Evolutionary conservation across 2,329 filamentous ascomycete genomes (phyloP).

Genomic region (Ramularia collo-cygni): DNA sequence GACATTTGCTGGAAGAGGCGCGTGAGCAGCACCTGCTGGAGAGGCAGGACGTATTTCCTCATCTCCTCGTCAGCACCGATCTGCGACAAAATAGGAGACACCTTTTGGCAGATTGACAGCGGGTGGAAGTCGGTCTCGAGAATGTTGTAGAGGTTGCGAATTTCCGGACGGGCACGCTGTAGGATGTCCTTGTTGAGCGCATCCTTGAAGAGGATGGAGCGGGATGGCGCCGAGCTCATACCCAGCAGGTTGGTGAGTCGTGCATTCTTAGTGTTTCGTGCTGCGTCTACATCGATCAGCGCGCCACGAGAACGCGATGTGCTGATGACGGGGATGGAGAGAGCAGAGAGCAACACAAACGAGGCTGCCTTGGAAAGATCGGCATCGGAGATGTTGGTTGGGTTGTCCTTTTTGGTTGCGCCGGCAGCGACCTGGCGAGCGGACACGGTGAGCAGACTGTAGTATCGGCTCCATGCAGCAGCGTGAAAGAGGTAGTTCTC

Average conservation of each 20-base stretch:
- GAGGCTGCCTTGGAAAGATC: slow-evolving; percentile 93
- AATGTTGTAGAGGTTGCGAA: slow-evolving; percentile 95
- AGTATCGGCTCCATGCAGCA: slow-evolving; percentile 94
- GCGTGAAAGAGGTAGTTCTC: slow-evolving; percentile 99
- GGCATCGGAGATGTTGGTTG: slow-evolving; percentile 69
- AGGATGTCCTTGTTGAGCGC: slow-evolving; percentile 90
- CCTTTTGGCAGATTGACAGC: slow-evolving; percentile 97
- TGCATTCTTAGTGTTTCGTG: slow-evolving; percentile 97
- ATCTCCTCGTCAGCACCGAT: slow-evolving; percentile 92
- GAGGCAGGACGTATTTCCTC: slow-evolving; percentile 90
- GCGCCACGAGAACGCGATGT: slow-evolving; percentile 92
- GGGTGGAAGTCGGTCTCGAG: slow-evolving; percentile 99
- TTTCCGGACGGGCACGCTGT: slow-evolving; percentile 87
- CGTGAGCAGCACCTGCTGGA: slow-evolving; percentile 97
- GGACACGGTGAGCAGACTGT: slow-evolving; percentile 90
- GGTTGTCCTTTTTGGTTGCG: slow-evolving; percentile 89
- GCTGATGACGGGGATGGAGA: slow-evolving; percentile 99
- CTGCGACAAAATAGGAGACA: slow-evolving; percentile 88
- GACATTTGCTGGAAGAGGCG: slow-evolving; percentile 98
- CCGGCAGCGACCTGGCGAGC: slow-evolving; percentile 74
- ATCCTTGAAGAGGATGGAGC: slow-evolving; percentile 89
- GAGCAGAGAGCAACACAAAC: slow-evolving; percentile 87
- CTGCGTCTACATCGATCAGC: slow-evolving; percentile 93
- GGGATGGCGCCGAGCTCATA: slow-evolving; percentile 83
- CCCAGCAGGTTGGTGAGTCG: slow-evolving; percentile 92